Conservation (phyloP, 805 yeast species). For the Yamadazyma nakazawae region DNA sequence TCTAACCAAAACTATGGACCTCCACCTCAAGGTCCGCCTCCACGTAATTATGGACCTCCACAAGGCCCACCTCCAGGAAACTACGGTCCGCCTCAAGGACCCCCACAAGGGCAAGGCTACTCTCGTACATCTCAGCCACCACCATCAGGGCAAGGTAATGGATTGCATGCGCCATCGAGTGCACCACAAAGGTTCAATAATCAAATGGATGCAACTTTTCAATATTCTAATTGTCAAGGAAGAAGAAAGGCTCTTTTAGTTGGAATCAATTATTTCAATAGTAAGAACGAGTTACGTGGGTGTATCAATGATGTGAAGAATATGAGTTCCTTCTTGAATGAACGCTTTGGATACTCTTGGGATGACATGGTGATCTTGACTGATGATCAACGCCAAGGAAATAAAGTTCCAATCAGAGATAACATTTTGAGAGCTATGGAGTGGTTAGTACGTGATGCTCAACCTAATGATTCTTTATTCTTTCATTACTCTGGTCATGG, state of each 20-base stretch:
- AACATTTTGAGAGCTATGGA: slow-evolving; percentile 38
- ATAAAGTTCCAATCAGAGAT: slow-evolving; percentile 31
- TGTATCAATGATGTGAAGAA: slow-evolving; percentile 40
- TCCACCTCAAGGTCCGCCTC: no score
- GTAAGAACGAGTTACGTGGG: slow-evolving; percentile 30
- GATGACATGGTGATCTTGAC: slow-evolving; percentile 39
- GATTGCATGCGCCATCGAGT: slow-evolving; percentile 21
- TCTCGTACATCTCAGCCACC: slow-evolving; percentile 8
- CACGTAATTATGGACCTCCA: slow-evolving; percentile 3
- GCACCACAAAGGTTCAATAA: slow-evolving; percentile 37
- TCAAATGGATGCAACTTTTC: slow-evolving; percentile 33
- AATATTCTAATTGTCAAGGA: slow-evolving; percentile 38
- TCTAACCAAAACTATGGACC: background rate
- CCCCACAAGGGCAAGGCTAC: slow-evolving; percentile 5
- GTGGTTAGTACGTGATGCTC: slow-evolving; percentile 37
- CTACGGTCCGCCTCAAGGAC: slow-evolving; percentile 15
- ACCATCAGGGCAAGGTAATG: slow-evolving; percentile 4
- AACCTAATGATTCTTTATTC: slow-evolving; percentile 37
- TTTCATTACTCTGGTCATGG: slow-evolving; percentile 43
- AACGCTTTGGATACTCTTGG: slow-evolving; percentile 29
- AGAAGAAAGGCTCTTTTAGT: slow-evolving; percentile 34
- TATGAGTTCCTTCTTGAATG: slow-evolving; percentile 30
- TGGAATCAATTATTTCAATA: slow-evolving; percentile 34
- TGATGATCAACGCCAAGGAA: slow-evolving; percentile 31
- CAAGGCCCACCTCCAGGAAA: slow-evolving; percentile 19